Evolutionary conservation across 1,284 basidiomycete species (phyloP), one percentile per base, ranked within the genome.

Genomic region (Abortiporus biennis): DNA sequence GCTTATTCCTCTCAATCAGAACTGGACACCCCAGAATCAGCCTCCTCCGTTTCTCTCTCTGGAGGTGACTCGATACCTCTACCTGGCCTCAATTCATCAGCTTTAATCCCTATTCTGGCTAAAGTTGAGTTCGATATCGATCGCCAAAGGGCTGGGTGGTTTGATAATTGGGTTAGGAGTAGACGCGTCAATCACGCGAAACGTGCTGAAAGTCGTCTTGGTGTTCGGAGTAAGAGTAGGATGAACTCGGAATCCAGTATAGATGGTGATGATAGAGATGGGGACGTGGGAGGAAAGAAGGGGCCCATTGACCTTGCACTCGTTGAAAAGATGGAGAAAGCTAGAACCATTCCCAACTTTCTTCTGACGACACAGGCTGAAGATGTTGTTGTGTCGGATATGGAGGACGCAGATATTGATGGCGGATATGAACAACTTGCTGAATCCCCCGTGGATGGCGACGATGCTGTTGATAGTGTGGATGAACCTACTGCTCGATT

Each of bases 61-160:
- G 52, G 55, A 36, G 68, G 67, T 22, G 68, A 72, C 38, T 69
- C 71, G 24, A 61, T 84, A 40, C 69, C 78, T 44, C 67, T 85
- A n/a, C 78, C 81, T 13, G 84, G 85, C 4, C 65, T 87, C 36
- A 59, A 63, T 45, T 78, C 79, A 13, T 58, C 72, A 38, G 76
- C 82, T 21, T 62, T 86, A 33, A 78, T 89, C 40, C 86, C 86
- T 11, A 80, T 92, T 45, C 71, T 92, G 22, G 90, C 89, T 40
- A 92, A 90, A 63, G 77, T 92, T 15, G 89, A 92, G 60, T 92
- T 92, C 52, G 87, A 92, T 55, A 85, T 92, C 51, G 88, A 92
- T 57, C 69, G 68, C 35, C 67, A 72, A 38, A 80, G 72, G 51
- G 86, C 85, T 8, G 66, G 68, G n/a, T 92, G 90, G 89, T 92